Percentiles rank a stretch among this genome's conserved stretches.
phyloP scores from a whole-genome alignment of 176 grass and related monocot genomes.

The Triticum monococcum region DNA sequence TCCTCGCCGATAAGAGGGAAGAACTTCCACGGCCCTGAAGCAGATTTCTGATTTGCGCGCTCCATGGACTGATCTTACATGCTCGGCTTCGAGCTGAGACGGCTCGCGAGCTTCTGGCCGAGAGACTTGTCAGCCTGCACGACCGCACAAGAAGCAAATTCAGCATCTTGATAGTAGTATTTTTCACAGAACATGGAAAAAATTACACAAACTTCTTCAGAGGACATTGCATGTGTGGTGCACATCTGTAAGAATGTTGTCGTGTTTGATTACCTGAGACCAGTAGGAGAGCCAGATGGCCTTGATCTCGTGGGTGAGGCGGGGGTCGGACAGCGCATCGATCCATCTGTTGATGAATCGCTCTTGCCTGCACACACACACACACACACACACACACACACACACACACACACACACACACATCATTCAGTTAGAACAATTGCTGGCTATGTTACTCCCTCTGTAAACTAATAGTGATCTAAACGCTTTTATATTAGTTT shows the following conservation, averaged over 20 bases:
- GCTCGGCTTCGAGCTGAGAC: slow-evolving; percentile 76
- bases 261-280: slow-evolving; percentile 62
- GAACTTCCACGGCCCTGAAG: background rate
- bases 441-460: too few relatives aligned
- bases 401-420: too few relatives aligned
- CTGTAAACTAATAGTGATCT: too few relatives aligned
- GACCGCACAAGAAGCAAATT: slow-evolving; percentile 8
- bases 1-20: slow-evolving; percentile 7
- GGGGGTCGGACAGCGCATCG: slow-evolving; percentile 80
- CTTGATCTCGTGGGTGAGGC: slow-evolving; percentile 89
- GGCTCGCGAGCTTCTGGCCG: slow-evolving; percentile 79
- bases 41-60: background rate
- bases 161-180: background rate
- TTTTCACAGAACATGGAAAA: background rate
- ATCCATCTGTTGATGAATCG: slow-evolving; percentile 87
- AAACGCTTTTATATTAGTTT: too few relatives aligned
- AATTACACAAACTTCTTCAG: too few relatives aligned
- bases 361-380: slow-evolving; percentile 58
- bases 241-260: background rate
- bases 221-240: background rate
- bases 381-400: slow-evolving; percentile 5
- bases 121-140: slow-evolving; percentile 85
- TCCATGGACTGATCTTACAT: slow-evolving; percentile 50
- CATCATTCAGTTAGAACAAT: background rate
- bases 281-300: slow-evolving; percentile 92